Evolutionary conservation across 2,329 filamentous ascomycete genomes (phyloP).

Genomic region (Myriosclerotinia scirpicola): DNA sequence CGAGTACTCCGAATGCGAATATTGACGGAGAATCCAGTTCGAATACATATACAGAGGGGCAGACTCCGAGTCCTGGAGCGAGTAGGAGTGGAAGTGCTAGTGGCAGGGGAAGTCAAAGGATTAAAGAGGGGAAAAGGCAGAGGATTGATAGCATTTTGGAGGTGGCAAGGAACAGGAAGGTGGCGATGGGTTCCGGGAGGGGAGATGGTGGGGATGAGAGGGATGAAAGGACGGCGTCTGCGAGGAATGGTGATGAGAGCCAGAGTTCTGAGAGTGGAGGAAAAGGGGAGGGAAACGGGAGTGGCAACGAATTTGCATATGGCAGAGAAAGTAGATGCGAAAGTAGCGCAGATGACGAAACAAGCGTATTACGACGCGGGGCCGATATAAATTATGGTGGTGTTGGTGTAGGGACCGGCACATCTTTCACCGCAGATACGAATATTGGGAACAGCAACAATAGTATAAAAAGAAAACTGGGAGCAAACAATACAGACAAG

Average conservation of each 20-base stretch:
- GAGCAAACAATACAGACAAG: neutral
- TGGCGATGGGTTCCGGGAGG: conserved; percentile 13
- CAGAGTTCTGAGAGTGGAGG: neutral
- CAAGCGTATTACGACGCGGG: conserved; percentile 42
- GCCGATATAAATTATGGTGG: conserved; percentile 11
- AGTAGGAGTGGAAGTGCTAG: neutral
- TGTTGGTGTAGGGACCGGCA: neutral
- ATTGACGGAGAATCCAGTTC: neutral
- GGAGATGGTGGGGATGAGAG: neutral
- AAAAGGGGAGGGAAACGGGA: neutral
- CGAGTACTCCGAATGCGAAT: neutral
- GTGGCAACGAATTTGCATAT: neutral
- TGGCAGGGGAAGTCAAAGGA: neutral
- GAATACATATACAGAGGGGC: neutral
- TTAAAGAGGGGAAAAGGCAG: conserved; percentile 11
- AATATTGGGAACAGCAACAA: neutral
- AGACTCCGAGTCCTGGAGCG: neutral
- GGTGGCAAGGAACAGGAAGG: conserved; percentile 30
- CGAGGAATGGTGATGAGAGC: neutral
- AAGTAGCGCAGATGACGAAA: conserved; percentile 42
- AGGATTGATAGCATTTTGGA: conserved; percentile 35
- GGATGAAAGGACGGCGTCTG: neutral
- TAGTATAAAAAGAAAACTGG: neutral
- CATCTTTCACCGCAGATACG: neutral
- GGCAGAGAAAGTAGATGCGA: conserved; percentile 24